Conservation (phyloP, 73 alveolate genomes). For the Paramecium sexaurelia region DNA sequence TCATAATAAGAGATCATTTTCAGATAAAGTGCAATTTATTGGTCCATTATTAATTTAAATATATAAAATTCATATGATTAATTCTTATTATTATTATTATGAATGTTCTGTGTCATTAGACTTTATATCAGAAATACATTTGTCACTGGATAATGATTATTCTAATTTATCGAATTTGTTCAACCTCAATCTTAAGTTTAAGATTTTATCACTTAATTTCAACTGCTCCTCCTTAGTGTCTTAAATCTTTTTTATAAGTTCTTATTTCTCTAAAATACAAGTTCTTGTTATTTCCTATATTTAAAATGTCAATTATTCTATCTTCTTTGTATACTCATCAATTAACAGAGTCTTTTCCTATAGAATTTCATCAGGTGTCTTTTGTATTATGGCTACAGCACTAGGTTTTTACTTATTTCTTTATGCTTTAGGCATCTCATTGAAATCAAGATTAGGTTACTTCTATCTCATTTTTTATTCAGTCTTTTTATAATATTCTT, state of each 20-base stretch:
- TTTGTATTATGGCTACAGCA: constrained; percentile 30
- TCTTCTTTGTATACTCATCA: constrained; percentile 27
- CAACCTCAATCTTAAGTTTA: constrained; percentile 32
- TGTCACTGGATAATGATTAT: background rate
- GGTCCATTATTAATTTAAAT: background rate
- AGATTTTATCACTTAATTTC: constrained; percentile 20
- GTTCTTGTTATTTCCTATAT: constrained; percentile 49
- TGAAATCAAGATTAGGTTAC: constrained; percentile 49
- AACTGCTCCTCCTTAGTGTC: constrained; percentile 17
- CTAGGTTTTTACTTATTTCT: background rate
- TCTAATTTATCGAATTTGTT: constrained; percentile 40
- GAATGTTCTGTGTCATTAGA: constrained; percentile 51
- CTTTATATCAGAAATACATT: background rate
- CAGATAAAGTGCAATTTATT: constrained; percentile 37
- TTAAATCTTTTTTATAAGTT: constrained; percentile 13
- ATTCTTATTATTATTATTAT: background rate
- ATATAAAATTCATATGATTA: constrained; percentile 14
- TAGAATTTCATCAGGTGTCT: constrained; percentile 49
- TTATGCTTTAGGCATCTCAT: constrained; percentile 52
- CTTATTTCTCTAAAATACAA: constrained; percentile 53
- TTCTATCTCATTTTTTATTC: constrained; percentile 16
- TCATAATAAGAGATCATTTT: constrained; percentile 30
- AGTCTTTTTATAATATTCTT: constrained; percentile 33
- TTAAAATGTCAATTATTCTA: constrained; percentile 40
- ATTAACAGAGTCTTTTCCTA: background rate